phyloP scores from a whole-genome alignment of 1,284 basidiomycete species.

The Rhodotorula sp. region DNA sequence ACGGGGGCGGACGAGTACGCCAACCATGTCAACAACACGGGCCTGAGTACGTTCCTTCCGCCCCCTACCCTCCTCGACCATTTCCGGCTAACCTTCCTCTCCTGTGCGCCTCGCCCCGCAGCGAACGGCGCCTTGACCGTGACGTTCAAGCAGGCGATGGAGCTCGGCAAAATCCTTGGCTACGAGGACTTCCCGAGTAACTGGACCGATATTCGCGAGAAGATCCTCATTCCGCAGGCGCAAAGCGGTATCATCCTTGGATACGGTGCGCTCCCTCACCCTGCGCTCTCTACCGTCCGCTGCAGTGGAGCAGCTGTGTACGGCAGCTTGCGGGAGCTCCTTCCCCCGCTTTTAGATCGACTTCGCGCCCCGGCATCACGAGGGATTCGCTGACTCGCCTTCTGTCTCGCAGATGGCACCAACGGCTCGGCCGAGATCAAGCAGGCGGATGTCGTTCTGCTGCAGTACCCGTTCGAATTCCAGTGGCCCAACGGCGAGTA shows the following conservation, averaged over 20 bases:
- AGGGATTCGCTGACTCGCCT: too few relatives aligned
- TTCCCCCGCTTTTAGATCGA: too few relatives aligned
- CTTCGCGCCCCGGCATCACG: too few relatives aligned
- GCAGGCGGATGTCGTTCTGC: constrained; percentile 47
- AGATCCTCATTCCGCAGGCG: constrained; percentile 37
- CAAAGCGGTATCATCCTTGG: constrained; percentile 42
- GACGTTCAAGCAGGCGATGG: constrained; percentile 32
- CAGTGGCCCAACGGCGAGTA: constrained; percentile 1
- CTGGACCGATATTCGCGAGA: constrained; percentile 38
- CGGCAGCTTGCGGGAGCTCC: too few relatives aligned
- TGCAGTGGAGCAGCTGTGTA: too few relatives aligned
- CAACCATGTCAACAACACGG: constrained; percentile 25
- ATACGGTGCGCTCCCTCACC: constrained; percentile 15
- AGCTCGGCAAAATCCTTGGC: constrained; percentile 36
- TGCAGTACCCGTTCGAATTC: constrained; percentile 45
- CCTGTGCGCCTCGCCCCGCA: constrained; percentile 28
- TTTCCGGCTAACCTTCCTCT: too few relatives aligned
- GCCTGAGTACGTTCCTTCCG: constrained; percentile 11
- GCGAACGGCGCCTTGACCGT: constrained; percentile 44
- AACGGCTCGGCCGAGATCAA: constrained; percentile 43
- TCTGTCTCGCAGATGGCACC: constrained; percentile 32
- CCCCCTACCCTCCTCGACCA: background rate
- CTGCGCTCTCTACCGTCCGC: too few relatives aligned
- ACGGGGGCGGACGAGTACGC: constrained; percentile 32
- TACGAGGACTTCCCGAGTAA: constrained; percentile 23